phyloP scores from a whole-genome alignment of 768 basidiomycete species.

The Chiua virens region DNA sequence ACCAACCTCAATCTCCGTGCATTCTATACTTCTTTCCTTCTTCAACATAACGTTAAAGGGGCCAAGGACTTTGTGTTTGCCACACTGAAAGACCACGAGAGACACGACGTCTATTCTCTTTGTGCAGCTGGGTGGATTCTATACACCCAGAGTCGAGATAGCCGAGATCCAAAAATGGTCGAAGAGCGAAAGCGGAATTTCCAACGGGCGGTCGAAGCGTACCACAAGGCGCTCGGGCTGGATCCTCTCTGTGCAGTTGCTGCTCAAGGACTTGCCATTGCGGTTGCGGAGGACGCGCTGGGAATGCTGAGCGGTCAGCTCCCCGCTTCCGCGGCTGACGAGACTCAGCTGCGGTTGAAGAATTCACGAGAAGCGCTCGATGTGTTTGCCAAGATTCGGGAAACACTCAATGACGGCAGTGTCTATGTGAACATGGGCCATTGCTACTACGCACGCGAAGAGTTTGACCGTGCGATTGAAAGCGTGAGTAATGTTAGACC shows the following conservation, averaged over 20 bases:
- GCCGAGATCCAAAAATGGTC: slow-evolving; percentile 55
- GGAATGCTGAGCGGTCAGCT: slow-evolving; percentile 61
- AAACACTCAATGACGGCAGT: slow-evolving; percentile 77
- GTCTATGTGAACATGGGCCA: slow-evolving; percentile 97
- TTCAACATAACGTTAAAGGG: slow-evolving; percentile 67
- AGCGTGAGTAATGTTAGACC: slow-evolving; percentile 55
- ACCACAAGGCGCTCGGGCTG: slow-evolving; percentile 83
- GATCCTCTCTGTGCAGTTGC: slow-evolving; percentile 89
- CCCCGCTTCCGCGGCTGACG: slow-evolving; percentile 54
- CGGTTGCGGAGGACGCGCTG: slow-evolving; percentile 88
- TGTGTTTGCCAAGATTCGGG: slow-evolving; percentile 88
- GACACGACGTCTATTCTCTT: slow-evolving; percentile 87
- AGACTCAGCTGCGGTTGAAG: slow-evolving; percentile 60
- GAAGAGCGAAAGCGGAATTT: slow-evolving; percentile 76
- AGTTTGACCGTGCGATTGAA: slow-evolving; percentile 95
- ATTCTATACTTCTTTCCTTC: slow-evolving; percentile 90
- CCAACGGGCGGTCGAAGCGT: slow-evolving; percentile 84
- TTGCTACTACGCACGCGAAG: slow-evolving; percentile 89
- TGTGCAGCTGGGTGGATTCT: slow-evolving; percentile 87
- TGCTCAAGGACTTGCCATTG: slow-evolving; percentile 93
- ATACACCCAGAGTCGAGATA: slow-evolving; percentile 86
- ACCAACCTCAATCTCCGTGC: slow-evolving; percentile 86
- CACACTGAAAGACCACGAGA: slow-evolving; percentile 83
- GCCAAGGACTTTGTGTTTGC: slow-evolving; percentile 90
- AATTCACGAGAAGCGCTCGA: slow-evolving; percentile 87